Evolutionary conservation across 2,329 filamentous ascomycete species (phyloP).

Genomic region (Byssothecium circinans): DNA sequence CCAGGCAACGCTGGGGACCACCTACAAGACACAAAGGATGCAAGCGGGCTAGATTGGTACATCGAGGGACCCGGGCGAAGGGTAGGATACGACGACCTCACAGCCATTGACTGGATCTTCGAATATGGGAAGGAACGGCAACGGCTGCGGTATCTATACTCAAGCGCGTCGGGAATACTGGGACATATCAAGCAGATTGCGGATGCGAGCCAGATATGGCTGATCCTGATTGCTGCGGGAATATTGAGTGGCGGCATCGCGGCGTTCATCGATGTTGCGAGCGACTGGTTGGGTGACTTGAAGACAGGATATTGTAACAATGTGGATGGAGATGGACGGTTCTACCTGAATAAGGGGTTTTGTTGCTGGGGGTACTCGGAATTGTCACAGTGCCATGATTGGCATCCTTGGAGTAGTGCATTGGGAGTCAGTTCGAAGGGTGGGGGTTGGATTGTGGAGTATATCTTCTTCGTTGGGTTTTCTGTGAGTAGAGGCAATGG

Average conservation of each 20-base stretch:
- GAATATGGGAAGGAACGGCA: constrained; percentile 97
- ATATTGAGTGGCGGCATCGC: constrained; percentile 81
- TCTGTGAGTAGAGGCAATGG: constrained; percentile 61
- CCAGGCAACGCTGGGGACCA: constrained; percentile 41
- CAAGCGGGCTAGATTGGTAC: constrained; percentile 72
- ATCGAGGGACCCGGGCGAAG: constrained; percentile 84
- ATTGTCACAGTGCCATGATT: constrained; percentile 78
- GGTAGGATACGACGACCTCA: constrained; percentile 93
- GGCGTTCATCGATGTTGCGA: constrained; percentile 84
- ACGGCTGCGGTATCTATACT: constrained; percentile 74
- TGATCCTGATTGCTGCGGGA: constrained; percentile 83
- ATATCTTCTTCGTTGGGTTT: constrained; percentile 81
- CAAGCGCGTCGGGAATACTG: constrained; percentile 68
- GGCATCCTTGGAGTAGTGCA: constrained; percentile 81
- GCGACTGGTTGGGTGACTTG: constrained; percentile 89
- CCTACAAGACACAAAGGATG: constrained; percentile 49
- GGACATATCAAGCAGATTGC: constrained; percentile 73
- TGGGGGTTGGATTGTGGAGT: constrained; percentile 81
- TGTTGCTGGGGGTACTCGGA: constrained; percentile 87
- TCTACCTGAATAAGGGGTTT: constrained; percentile 88
- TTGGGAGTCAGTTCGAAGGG: constrained; percentile 66
- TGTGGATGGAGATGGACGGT: constrained; percentile 75
- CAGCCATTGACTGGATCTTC: constrained; percentile 99
- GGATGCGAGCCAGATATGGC: constrained; percentile 89
- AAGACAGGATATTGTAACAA: constrained; percentile 87